Base-by-base conservation (phyloP, 192 early-diverging fungal genomes). In the Coemansia sp. region DNA sequence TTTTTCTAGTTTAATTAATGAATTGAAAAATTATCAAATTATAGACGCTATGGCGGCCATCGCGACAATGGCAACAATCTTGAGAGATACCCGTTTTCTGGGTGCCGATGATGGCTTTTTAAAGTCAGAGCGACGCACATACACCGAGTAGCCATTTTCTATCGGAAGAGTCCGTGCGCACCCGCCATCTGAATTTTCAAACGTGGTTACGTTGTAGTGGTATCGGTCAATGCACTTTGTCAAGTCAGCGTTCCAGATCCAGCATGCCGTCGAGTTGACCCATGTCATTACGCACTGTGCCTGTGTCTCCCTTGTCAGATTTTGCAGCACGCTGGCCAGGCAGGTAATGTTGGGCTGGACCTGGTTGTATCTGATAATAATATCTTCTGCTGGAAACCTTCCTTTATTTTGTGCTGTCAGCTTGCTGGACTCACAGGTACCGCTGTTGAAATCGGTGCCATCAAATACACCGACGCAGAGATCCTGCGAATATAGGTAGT, bases 231-330 rank as follows among this genome's bases (percentile, higher is more conserved):
- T 22, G 23, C 67, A 69, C 50, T 51, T 21, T 8, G 52, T 50
- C 19, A 76, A 55, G 10, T 27, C 40, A 18, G 17, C 49, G 37
- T 69, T 52, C 73, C 73, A 76, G 9, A 76, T 19, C 73, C 73
- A 76, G 57, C 73, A 76, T 0, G 73, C 67, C 0, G 73, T 69
- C 19, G 59, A 37, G 11, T 68, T 66, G 1, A 10, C n/a, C 23
- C 43, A 47, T 4, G 73, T 76, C 73, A 76, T 76, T 0, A 76
- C 63, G 37, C 73, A 76, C 67, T 76, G 73, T 13, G 73, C 73
- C 46, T 69, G 67, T 15, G 67, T 69, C 4, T 56, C 57, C 8
- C 44, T 57, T 3, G 67, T 69, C 15, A 76, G 60, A 38, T 69
- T 69, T 13, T 49, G 33, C 25, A 69, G 14, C 14, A 62, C 67